Evolutionary conservation across 208 protist species (phyloP).

Genomic region (Phytomonas sp.): DNA sequence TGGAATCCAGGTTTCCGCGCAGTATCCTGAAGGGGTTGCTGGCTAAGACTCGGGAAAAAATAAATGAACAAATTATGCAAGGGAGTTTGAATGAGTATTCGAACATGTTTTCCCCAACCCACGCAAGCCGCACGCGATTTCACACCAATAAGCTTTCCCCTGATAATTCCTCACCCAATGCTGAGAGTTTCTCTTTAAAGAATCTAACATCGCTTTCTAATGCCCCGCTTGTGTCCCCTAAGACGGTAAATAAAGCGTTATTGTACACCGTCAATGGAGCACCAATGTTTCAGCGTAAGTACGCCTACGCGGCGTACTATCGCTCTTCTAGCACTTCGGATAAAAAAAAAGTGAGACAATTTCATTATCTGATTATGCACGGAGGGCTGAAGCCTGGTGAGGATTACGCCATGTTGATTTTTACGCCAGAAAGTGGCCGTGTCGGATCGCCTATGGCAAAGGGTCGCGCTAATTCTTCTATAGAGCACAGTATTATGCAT

Average conservation of each 20-base stretch:
- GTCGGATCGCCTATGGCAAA: conserved; percentile 9
- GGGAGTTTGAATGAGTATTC: conserved; percentile 1
- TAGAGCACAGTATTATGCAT: neutral
- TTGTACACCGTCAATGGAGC: conserved; percentile 24
- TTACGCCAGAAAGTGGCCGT: conserved; percentile 35
- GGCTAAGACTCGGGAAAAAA: conserved; percentile 14
- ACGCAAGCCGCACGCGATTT: neutral
- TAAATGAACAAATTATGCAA: conserved; percentile 9
- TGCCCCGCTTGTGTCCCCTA: neutral
- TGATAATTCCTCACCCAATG: neutral
- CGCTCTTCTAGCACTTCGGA: conserved; percentile 14
- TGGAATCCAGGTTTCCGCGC: conserved; percentile 44
- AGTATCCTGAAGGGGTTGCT: conserved; percentile 29
- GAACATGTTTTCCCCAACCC: neutral
- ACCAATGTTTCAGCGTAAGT: conserved; percentile 74
- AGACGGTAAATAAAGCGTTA: neutral
- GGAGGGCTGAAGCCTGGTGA: conserved; percentile 45
- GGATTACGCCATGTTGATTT: conserved; percentile 74
- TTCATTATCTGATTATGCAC: conserved; percentile 75
- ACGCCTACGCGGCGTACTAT: conserved; percentile 42
- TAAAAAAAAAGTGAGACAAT: conserved; percentile 11
- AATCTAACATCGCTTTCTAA: neutral
- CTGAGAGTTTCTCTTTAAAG: neutral
- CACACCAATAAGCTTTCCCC: neutral
- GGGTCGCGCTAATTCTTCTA: neutral